phyloP scores from a whole-genome alignment of 305 asterid species.

The Solanum hybrid region DNA sequence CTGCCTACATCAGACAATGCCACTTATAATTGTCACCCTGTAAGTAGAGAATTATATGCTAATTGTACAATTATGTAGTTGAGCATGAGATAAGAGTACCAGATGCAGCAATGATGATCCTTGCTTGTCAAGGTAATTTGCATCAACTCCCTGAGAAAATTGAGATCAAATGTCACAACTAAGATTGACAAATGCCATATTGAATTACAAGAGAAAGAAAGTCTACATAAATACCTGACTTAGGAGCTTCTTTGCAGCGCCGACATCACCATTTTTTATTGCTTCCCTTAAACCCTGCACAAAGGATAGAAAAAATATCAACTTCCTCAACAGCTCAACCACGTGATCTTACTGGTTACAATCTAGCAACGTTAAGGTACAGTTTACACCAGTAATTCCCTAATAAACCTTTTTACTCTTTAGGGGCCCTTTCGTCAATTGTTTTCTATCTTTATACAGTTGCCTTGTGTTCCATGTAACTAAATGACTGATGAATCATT shows the following conservation, averaged over 20 bases:
- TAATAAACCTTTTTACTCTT: neutral
- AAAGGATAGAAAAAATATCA: neutral
- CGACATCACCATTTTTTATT: constrained; percentile 82
- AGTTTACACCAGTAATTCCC: neutral
- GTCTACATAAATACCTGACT: constrained; percentile 50
- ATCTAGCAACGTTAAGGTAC: neutral
- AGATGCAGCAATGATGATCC: constrained; percentile 85
- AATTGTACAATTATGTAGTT: neutral
- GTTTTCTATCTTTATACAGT: neutral
- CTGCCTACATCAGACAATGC: constrained; percentile 46
- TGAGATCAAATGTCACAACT: constrained; percentile 13
- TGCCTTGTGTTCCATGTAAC: neutral
- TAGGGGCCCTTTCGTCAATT: neutral
- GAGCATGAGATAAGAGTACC: constrained; percentile 32
- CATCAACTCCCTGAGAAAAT: constrained; percentile 70
- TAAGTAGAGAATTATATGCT: neutral
- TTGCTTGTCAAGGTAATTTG: constrained; percentile 85
- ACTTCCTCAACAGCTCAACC: neutral
- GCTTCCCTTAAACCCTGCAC: constrained; percentile 87
- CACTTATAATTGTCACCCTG: neutral
- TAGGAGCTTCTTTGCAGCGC: constrained; percentile 77
- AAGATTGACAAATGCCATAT: neutral
- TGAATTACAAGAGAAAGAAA: constrained; percentile 5
- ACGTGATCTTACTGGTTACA: neutral
- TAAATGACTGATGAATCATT: neutral